phyloP scores from a whole-genome alignment of 2,329 filamentous ascomycete species.

The Myriosclerotinia duriaeana region DNA sequence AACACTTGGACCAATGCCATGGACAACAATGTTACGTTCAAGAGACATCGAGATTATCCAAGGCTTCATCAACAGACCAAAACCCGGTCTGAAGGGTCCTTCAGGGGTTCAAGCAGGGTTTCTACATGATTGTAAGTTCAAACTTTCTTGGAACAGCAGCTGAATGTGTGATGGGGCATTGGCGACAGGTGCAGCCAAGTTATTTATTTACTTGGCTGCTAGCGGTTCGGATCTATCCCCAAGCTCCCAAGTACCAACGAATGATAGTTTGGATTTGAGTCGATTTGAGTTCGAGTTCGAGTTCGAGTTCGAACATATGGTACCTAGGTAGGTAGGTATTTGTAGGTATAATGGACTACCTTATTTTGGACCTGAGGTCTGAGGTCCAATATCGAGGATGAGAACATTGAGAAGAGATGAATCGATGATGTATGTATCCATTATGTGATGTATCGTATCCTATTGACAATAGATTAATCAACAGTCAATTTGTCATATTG shows the following conservation, averaged over 20 bases:
- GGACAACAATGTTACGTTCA: neutral
- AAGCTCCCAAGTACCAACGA: neutral
- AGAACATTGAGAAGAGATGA: neutral
- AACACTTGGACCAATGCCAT: slow-evolving; percentile 20
- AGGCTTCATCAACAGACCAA: neutral
- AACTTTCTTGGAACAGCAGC: slow-evolving; percentile 1
- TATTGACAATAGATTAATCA: neutral
- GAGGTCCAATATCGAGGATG: neutral
- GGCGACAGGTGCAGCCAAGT: neutral
- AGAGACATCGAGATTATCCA: slow-evolving; percentile 11
- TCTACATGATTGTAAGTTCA: slow-evolving; percentile 5
- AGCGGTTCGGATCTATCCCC: neutral
- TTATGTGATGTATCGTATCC: neutral
- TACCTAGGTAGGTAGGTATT: no score
- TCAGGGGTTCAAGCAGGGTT: slow-evolving; percentile 21
- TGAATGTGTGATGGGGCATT: slow-evolving; percentile 1
- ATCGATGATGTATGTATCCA: neutral
- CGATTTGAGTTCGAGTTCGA: no score
- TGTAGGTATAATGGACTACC: no score
- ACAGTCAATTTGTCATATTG: neutral
- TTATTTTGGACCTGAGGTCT: neutral
- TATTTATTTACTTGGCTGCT: slow-evolving; percentile 12
- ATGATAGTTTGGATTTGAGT: no score
- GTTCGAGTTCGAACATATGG: neutral
- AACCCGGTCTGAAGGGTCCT: slow-evolving; percentile 16